Evolutionary conservation across 1,284 basidiomycete genomes (phyloP).

Genomic region (Ustilago crameri): DNA sequence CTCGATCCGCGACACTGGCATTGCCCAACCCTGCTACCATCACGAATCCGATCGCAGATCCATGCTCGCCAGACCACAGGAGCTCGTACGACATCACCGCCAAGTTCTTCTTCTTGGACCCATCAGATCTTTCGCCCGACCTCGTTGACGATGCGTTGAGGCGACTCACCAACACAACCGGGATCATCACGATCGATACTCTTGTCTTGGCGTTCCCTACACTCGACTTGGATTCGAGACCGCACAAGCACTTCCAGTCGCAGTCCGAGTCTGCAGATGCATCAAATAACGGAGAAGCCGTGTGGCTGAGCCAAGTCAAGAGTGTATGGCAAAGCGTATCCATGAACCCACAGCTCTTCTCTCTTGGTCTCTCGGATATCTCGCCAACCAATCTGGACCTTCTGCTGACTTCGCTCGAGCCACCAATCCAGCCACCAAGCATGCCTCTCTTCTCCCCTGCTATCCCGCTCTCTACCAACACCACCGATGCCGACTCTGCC

Average conservation of each 20-base stretch:
- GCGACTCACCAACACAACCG: constrained; percentile 52
- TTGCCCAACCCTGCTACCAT: constrained; percentile 56
- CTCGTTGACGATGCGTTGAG: constrained; percentile 55
- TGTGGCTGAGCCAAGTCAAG: constrained; percentile 12
- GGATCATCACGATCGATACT: constrained; percentile 58
- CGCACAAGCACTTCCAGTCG: constrained; percentile 9
- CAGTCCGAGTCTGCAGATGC: constrained; percentile 1
- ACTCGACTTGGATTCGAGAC: constrained; percentile 36
- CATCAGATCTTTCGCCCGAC: constrained; percentile 14
- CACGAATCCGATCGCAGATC: constrained; percentile 53
- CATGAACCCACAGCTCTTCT: constrained; percentile 48
- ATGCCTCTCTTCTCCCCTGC: constrained; percentile 32
- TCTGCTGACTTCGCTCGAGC: constrained; percentile 18
- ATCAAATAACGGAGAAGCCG: background rate
- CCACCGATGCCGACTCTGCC: constrained; percentile 21
- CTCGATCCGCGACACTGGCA: constrained; percentile 25
- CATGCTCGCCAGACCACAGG: constrained; percentile 50
- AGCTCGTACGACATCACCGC: constrained; percentile 60
- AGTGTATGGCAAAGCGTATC: constrained; percentile 44
- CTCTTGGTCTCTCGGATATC: constrained; percentile 54
- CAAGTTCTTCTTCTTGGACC: constrained; percentile 61
- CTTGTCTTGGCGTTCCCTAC: constrained; percentile 52
- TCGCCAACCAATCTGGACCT: constrained; percentile 26
- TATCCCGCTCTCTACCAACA: constrained; percentile 36
- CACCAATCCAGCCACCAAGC: constrained; percentile 26